These are phyloP conservation scores for Fusarium penzigii DNA, from an alignment of 2,329 filamentous ascomycete species.

Conservation along the genomic window DNA sequence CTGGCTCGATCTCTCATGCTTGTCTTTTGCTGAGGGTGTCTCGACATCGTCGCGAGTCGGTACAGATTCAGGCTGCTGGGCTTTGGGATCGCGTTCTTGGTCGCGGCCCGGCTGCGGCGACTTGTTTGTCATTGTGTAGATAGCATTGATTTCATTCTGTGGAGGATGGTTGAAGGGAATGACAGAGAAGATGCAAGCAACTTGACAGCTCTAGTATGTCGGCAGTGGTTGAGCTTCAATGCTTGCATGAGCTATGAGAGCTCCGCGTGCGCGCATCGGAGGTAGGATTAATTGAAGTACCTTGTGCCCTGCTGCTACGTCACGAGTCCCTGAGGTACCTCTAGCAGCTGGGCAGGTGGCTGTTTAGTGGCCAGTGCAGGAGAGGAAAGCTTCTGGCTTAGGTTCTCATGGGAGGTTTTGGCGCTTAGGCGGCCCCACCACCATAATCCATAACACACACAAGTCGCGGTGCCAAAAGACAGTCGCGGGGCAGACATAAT, in stretches of 20 bases:
- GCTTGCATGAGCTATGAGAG: slow-evolving; percentile 26
- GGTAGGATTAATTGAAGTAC: slow-evolving; percentile 14
- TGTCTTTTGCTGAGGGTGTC: slow-evolving; percentile 2
- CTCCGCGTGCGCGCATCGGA: slow-evolving; percentile 17
- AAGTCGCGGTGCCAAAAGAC: no score
- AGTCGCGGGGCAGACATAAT: no score
- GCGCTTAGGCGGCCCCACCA: slow-evolving; percentile 2
- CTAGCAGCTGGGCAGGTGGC: slow-evolving; percentile 10
- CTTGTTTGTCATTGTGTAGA: slow-evolving; percentile 44
- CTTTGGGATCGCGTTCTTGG: slow-evolving; percentile 18
- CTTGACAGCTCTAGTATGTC: slow-evolving; percentile 13
- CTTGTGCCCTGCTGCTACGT: slow-evolving; percentile 33
- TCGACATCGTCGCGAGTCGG: slow-evolving; percentile 15
- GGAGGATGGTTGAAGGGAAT: slow-evolving; percentile 12
- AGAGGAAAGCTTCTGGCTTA: no score
- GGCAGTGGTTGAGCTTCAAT: slow-evolving; percentile 8
- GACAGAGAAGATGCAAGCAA: slow-evolving; percentile 10
- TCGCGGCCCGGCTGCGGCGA: slow-evolving; percentile 37
- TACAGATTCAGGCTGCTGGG: slow-evolving; percentile 20
- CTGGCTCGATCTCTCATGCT: slow-evolving; percentile 19
- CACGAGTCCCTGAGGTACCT: slow-evolving; percentile 27
- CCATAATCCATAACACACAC: no score
- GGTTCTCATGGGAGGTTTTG: no score
- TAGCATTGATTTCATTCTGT: slow-evolving; percentile 33
- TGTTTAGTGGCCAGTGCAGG: slow-evolving; percentile 13